These are phyloP conservation scores for Solanum gandarillasii DNA, from an alignment of 257 asterid genomes.

Conservation along the genomic window DNA sequence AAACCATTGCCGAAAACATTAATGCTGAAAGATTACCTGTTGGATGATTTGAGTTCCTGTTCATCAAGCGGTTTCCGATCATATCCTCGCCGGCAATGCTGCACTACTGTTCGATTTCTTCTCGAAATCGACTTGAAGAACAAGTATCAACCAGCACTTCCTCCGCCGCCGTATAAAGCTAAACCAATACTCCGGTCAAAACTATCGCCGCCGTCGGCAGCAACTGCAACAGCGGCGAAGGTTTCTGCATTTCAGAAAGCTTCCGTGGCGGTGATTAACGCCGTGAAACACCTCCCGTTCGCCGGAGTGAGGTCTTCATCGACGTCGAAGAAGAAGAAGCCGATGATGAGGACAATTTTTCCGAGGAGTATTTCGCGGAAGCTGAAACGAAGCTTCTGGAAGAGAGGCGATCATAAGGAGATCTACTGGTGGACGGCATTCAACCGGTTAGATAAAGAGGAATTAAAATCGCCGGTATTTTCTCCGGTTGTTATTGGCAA, in stretches of 20 bases:
- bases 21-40: constrained; percentile 32
- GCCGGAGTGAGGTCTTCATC: constrained; percentile 1
- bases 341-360: constrained; percentile 10
- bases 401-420: constrained; percentile 34
- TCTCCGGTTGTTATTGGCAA: neutral
- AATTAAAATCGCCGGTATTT: constrained; percentile 14
- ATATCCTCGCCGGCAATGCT: constrained; percentile 26
- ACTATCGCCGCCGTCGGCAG: neutral
- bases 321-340: constrained; percentile 12
- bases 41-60: constrained; percentile 38
- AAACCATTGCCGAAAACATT: constrained; percentile 11
- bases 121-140: constrained; percentile 23
- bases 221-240: neutral
- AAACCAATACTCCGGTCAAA: constrained; percentile 6
- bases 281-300: constrained; percentile 47
- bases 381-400: constrained; percentile 47
- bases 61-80: constrained; percentile 42
- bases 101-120: constrained; percentile 30
- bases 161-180: neutral
- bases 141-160: constrained; percentile 3
- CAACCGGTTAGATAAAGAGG: constrained; percentile 23
- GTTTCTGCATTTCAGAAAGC: constrained; percentile 42
- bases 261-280: constrained; percentile 33
- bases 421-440: constrained; percentile 39
- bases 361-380: constrained; percentile 41